Base-by-base conservation (phyloP, 2,329 filamentous ascomycete genomes). In the Colletotrichum camelliae region DNA sequence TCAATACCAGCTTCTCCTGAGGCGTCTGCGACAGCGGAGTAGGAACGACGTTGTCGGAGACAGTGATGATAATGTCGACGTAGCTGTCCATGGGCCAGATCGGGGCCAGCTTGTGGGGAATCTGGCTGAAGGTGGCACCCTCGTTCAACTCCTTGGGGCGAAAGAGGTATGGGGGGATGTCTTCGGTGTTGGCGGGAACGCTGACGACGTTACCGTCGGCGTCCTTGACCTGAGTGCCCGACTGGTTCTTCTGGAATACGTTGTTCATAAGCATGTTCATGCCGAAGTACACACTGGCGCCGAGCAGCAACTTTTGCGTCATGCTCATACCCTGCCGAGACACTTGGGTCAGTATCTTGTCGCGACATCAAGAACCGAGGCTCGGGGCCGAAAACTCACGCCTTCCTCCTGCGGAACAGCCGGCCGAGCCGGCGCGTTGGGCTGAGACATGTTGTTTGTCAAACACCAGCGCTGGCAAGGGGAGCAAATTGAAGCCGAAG, bases 11-110 rank as follows among this genome's bases (percentile, higher is more conserved):
- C 68, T 91, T 92, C 72, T 95, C 93, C 64, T 90, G 85, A 3
- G 94, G 88, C 55, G 93, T 89, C 65, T 91, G 88, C 77, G 91
- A 90, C 79, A 98, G 88, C 27, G 93, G 90, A 16, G 91, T 91
- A 76, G 95, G 91, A 39, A 91, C 90, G 78, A 94, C 89, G 12
- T 93, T 94, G 15, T 94, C 91, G 64, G 96, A 96, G 71, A 98
- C 91, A 80, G 96, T 97, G 82, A 99, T 91, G 79, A 91, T 89
- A 80, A 99, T 92, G 84, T 99, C 97, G 79, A 99, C 85, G 75
- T 91, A 87, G 80, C 92, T 94, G 82, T 97, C 92, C 64, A 90
- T 87, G 4, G 95, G 92, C 97, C 97, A 99, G 81, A 98, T 95
- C 27, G 97, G 96, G 48, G 94, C 94, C 77, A 98, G 89, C 72